Base-by-base conservation (phyloP, 805 yeast genomes). In the Hemisphaericaspora nanyangensis region DNA sequence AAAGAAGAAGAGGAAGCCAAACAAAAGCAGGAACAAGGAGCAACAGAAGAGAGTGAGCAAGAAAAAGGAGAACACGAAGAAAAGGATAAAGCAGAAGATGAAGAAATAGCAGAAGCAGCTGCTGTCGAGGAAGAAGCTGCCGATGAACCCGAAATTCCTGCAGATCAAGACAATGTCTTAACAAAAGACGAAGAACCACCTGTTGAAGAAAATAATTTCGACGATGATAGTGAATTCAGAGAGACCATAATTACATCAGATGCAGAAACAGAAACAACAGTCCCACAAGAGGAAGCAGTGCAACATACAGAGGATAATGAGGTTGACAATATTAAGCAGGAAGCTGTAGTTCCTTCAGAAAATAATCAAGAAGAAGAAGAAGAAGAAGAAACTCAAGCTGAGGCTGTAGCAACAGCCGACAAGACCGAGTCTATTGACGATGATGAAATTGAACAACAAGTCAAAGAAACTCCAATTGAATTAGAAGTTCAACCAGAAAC, bases 401-500 rank as follows among this genome's bases (percentile, higher is more conserved):
- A 11, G 7, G 8, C 31, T 29, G 49, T 43, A 17, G 52, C 35
- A 17, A 38, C 39, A 5, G 46, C 30, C 17, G 32, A 19, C 27
- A 45, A 31, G 8, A 25, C 38, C 10, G 18, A 29, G n/a, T 10
- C 8, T 17, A 10, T 10, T 7, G 51, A 35, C 11, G 67, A 56
- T 39, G 66, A 65, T 43, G 35, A 58, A 31, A 60, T 62, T 33
- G 51, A 38, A 31, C 37, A 63, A 42, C 50, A 48, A 15, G 55
- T 52, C 18, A 50, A 58, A 45, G 63, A 61, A 37, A 38, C 43
- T 7, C 67, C 69, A 24, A 60, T 66, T 46, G 70, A 65, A 44
- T 36, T 66, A 25, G 64, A 46, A 31, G 52, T 56, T 22, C 65
- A 53, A 38, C 61, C 67, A 6, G 61, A 52, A 32, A 48, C 62